Conservation (phyloP, 164 flowering plant species). For the Nelumbo lutea region DNA sequence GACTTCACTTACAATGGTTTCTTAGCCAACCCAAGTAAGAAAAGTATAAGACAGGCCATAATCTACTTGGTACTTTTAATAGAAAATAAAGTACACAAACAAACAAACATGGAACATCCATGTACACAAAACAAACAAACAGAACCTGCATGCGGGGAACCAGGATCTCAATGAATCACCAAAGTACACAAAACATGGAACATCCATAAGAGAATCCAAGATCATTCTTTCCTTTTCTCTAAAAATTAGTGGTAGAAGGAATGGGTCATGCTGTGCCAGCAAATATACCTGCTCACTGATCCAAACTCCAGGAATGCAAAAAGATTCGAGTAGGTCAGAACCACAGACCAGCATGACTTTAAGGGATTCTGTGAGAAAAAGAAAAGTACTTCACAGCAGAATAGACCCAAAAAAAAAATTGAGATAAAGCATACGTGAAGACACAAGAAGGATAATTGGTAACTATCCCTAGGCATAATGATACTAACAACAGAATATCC, state of each 20-base stretch:
- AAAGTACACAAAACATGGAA: background rate
- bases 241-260: too few relatives aligned
- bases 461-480: too few relatives aligned
- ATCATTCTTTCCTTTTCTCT: background rate
- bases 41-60: too few relatives aligned
- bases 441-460: too few relatives aligned
- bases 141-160: background rate
- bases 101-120: too few relatives aligned
- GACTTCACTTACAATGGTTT: too few relatives aligned
- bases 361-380: conserved; percentile 41
- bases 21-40: too few relatives aligned
- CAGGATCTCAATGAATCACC: too few relatives aligned
- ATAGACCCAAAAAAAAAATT: too few relatives aligned
- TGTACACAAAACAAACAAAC: background rate
- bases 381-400: too few relatives aligned
- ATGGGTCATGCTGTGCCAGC: background rate
- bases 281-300: conserved; percentile 69
- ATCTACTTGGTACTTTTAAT: background rate
- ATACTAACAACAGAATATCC: too few relatives aligned
- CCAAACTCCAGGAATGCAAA: conserved; percentile 72
- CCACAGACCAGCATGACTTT: conserved; percentile 92
- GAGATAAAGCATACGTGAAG: too few relatives aligned
- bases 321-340: conserved; percentile 84
- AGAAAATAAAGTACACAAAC: background rate
- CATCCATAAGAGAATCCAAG: background rate